A percentile compares a stretch with the other conserved stretches of the same genome.
phyloP scores from a whole-genome alignment of 2,329 filamentous ascomycete species.

The Xylariaceae sp. region DNA sequence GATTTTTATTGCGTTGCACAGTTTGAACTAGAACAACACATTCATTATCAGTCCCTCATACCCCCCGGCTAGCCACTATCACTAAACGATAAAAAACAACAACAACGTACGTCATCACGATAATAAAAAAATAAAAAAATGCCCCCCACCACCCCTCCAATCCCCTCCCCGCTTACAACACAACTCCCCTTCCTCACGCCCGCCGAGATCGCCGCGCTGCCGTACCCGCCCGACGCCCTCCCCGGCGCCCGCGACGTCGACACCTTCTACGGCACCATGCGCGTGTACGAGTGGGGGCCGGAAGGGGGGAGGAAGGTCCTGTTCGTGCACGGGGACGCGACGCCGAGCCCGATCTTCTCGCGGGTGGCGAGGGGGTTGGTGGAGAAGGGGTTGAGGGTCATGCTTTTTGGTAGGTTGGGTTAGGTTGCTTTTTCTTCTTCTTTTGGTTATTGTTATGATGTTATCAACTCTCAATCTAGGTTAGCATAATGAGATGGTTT shows the following conservation, averaged over 20 bases:
- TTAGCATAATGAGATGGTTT: neutral
- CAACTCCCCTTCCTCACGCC: constrained; percentile 26
- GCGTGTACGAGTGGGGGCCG: constrained; percentile 31
- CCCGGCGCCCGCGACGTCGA: constrained; percentile 29
- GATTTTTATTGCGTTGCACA: too few relatives aligned
- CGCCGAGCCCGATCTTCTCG: constrained; percentile 22
- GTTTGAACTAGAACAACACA: too few relatives aligned
- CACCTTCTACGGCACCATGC: constrained; percentile 27
- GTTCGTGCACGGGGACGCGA: constrained; percentile 29
- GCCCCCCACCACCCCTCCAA: too few relatives aligned
- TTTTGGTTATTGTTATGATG: neutral
- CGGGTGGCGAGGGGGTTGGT: constrained; percentile 25
- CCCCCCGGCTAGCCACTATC: too few relatives aligned
- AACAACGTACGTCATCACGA: too few relatives aligned
- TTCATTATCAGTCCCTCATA: too few relatives aligned
- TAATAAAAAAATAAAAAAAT: neutral
- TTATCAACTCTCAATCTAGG: neutral
- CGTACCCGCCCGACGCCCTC: constrained; percentile 27
- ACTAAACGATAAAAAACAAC: too few relatives aligned
- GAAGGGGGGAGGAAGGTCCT: constrained; percentile 25
- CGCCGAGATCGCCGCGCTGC: constrained; percentile 20
- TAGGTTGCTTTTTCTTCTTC: neutral
- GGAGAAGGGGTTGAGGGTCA: constrained; percentile 25
- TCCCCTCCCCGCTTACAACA: too few relatives aligned
- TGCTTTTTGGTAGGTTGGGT: constrained; percentile 23